Evolutionary conservation across 1,284 basidiomycete species (phyloP).

Genomic region (Phellopilus nigrolimitatus): DNA sequence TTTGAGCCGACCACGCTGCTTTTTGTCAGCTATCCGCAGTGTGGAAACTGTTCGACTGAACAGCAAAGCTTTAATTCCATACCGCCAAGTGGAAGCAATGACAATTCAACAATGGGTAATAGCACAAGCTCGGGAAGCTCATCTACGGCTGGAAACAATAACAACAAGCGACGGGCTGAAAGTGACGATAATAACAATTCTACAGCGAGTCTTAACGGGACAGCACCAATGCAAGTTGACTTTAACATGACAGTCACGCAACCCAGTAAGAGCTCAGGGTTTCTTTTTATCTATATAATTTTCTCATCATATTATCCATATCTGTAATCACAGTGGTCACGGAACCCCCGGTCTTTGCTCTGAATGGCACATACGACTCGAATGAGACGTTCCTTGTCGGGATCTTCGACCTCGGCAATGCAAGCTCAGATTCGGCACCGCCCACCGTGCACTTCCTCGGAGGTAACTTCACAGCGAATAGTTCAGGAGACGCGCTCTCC

Average conservation of each 20-base stretch:
- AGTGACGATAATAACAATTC: not conserved
- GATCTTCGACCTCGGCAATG: slow-evolving; percentile 14
- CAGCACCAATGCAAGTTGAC: slow-evolving; percentile 9
- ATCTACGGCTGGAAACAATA: too few relatives aligned
- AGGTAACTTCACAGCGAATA: slow-evolving; percentile 12
- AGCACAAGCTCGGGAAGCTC: too few relatives aligned
- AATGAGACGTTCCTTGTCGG: slow-evolving; percentile 10
- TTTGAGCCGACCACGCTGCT: slow-evolving; percentile 15
- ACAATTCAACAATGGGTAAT: too few relatives aligned
- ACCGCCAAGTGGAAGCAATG: too few relatives aligned
- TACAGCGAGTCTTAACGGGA: not conserved
- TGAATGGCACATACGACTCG: slow-evolving; percentile 12
- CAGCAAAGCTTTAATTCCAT: not conserved
- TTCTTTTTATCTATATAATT: too few relatives aligned
- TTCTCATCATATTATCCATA: not conserved
- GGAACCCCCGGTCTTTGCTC: slow-evolving; percentile 6
- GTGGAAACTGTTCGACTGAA: too few relatives aligned
- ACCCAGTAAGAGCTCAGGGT: slow-evolving; percentile 12
- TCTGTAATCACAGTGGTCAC: slow-evolving; percentile 1
- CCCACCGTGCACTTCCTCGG: slow-evolving; percentile 6
- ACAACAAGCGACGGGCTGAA: not conserved
- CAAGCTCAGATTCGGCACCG: not conserved
- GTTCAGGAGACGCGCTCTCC: slow-evolving; percentile 4
- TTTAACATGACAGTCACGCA: slow-evolving; percentile 8
- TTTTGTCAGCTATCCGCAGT: slow-evolving; percentile 10